phyloP scores from a whole-genome alignment of 345 rosid genomes.

The Gossypium rotundifolium region DNA sequence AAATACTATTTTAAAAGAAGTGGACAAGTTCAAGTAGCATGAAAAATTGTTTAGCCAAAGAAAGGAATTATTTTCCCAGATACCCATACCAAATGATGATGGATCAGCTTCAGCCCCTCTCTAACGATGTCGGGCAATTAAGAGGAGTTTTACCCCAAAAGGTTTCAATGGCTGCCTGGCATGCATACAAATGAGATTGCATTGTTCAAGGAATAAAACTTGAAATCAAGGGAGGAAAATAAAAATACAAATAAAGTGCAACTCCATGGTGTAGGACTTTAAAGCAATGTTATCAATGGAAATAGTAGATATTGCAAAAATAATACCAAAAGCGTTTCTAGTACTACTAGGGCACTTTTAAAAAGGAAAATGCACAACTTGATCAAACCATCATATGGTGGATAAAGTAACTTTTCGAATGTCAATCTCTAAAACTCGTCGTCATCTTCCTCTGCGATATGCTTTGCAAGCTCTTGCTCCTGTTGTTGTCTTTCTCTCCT shows the following conservation, averaged over 20 bases:
- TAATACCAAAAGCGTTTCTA: not conserved
- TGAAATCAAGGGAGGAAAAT: not conserved
- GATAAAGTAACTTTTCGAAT: not conserved
- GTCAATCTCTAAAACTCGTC: slow-evolving; percentile 33
- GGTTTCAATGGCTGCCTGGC: not conserved
- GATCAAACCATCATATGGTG: not conserved
- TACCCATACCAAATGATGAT: too few species aligned
- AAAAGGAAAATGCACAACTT: slow-evolving; percentile 7
- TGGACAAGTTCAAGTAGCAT: too few species aligned
- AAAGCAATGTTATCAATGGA: not conserved
- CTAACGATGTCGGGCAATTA: too few species aligned
- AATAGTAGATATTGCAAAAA: not conserved
- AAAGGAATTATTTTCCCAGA: too few species aligned
- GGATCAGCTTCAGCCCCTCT: too few species aligned
- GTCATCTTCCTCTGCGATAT: slow-evolving; percentile 58
- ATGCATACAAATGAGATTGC: not conserved
- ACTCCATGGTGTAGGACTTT: not conserved
- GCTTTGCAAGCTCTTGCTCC: slow-evolving; percentile 56
- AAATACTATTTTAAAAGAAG: fast-evolving
- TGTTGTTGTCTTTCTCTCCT: slow-evolving; percentile 57
- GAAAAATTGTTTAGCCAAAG: too few species aligned
- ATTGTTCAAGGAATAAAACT: not conserved
- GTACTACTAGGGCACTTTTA: not conserved
- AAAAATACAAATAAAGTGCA: not conserved
- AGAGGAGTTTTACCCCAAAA: too few species aligned